Conservation (phyloP, 228 moss, liverwort and hornwort genomes). For the Sphagnum fallax region DNA sequence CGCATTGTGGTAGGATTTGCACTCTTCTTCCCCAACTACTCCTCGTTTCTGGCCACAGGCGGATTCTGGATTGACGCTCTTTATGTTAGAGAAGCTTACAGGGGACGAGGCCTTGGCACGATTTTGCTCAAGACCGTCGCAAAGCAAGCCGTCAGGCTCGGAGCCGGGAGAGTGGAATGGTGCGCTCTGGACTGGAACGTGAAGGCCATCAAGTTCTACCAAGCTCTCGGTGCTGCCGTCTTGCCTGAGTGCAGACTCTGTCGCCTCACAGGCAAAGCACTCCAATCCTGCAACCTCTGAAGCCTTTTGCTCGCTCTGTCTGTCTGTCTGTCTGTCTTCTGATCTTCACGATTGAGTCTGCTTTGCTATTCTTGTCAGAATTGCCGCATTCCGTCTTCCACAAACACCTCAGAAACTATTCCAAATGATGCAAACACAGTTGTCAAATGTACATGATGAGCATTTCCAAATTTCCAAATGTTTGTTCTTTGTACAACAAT, state of each 20-base stretch:
- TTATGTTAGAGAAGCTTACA: conserved; percentile 29
- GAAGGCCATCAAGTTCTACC: conserved; percentile 45
- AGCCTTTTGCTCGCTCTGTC: too few species aligned
- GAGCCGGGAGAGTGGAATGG: conserved; percentile 35
- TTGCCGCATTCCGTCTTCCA: too few species aligned
- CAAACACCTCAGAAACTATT: too few species aligned
- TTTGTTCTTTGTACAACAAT: too few species aligned
- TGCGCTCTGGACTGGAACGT: conserved; percentile 45
- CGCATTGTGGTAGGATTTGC: conserved; percentile 1
- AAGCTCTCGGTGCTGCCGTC: conserved; percentile 26
- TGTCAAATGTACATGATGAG: too few species aligned
- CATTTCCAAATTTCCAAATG: too few species aligned
- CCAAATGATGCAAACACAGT: too few species aligned
- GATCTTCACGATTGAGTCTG: too few species aligned
- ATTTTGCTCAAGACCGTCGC: conserved; percentile 34
- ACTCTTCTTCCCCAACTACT: conserved; percentile 5
- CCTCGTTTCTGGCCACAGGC: conserved; percentile 12
- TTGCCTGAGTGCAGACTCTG: conserved; percentile 35
- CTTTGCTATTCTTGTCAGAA: too few species aligned
- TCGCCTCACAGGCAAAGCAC: conserved; percentile 31
- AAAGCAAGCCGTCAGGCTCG: conserved; percentile 20
- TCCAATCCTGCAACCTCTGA: conserved; percentile 16
- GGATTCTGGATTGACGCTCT: conserved; percentile 36
- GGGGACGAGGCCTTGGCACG: conserved; percentile 32
- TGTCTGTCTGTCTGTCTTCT: too few species aligned